Conservation (phyloP, 2,329 filamentous ascomycete genomes). For the Phyllosticta ampelicida region DNA sequence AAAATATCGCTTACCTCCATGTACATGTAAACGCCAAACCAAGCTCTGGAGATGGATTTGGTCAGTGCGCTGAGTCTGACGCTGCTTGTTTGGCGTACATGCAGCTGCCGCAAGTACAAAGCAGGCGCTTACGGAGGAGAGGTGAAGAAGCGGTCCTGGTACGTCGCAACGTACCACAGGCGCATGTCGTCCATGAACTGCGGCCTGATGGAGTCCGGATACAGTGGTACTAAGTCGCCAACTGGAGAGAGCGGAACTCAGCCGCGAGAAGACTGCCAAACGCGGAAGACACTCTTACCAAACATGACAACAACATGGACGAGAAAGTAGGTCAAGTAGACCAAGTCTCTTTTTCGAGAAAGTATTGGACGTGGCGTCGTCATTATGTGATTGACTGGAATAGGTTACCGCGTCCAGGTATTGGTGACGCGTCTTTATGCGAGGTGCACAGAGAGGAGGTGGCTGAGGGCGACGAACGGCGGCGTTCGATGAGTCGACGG, state of each 20-base stretch:
- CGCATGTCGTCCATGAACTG: constrained; percentile 40
- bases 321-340: constrained; percentile 50
- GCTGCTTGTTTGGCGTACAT: not conserved
- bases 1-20: constrained; percentile 35
- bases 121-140: constrained; percentile 34
- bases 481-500: not conserved
- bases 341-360: constrained; percentile 33
- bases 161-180: constrained; percentile 48
- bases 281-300: constrained; percentile 31
- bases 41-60: constrained; percentile 21
- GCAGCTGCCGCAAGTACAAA: not conserved
- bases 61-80: not conserved
- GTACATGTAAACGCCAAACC: constrained; percentile 47
- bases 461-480: not conserved
- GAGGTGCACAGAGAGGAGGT: not conserved
- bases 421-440: not conserved
- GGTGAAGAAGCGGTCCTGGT: constrained; percentile 54
- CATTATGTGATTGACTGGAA: not conserved
- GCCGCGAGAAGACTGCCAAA: not conserved
- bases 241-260: constrained; percentile 30
- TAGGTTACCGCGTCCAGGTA: not conserved
- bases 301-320: constrained; percentile 53
- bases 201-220: constrained; percentile 42
- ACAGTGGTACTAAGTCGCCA: constrained; percentile 51
- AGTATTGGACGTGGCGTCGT: constrained; percentile 17